Conservation (phyloP, 805 yeast species). For the Blastobotrys mokoenaii region DNA sequence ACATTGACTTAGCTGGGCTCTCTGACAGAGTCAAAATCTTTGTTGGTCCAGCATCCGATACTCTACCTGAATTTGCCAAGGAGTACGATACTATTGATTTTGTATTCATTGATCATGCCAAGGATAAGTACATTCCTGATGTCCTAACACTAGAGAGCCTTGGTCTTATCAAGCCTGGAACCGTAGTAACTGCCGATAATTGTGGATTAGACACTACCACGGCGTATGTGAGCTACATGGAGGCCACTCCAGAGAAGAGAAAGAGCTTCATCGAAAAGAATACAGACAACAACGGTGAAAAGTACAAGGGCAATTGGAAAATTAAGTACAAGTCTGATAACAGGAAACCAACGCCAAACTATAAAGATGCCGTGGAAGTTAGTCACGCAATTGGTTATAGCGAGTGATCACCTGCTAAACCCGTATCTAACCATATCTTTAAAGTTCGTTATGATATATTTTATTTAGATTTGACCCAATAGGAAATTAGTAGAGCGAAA, state of each 20-base stretch:
- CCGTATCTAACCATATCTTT: no score
- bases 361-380: neutral
- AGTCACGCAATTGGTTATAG: neutral
- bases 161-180: slow-evolving; percentile 8
- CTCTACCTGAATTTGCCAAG: slow-evolving; percentile 3
- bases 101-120: slow-evolving; percentile 11
- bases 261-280: neutral
- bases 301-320: neutral
- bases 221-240: neutral
- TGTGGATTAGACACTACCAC: no score
- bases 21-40: slow-evolving; percentile 12
- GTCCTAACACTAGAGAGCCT: slow-evolving; percentile 9
- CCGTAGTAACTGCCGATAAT: slow-evolving; percentile 8
- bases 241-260: neutral
- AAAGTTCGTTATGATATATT: no score
- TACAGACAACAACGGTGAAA: neutral
- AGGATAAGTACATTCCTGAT: slow-evolving; percentile 10
- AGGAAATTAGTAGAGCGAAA: no score
- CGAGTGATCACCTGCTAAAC: neutral
- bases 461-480: no score
- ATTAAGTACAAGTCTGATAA: neutral
- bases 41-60: slow-evolving; percentile 13
- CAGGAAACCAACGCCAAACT: neutral
- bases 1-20: slow-evolving; percentile 12
- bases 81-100: slow-evolving; percentile 2